Conservation (phyloP, 805 yeast species). For the Helenozyma baotianmanensis region DNA sequence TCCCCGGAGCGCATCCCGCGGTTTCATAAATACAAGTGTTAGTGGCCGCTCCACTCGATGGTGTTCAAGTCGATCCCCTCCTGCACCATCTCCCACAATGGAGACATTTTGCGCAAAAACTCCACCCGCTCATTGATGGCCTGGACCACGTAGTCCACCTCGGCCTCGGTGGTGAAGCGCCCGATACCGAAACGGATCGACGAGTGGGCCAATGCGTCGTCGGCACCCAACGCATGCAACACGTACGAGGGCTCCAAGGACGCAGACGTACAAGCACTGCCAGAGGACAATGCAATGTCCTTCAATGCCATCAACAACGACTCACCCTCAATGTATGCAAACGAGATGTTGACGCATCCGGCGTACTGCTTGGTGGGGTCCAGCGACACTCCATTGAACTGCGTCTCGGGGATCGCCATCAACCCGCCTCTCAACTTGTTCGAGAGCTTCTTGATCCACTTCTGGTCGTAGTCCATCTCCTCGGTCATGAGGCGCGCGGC, state of each 20-base stretch:
- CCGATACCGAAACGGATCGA: constrained; percentile 97
- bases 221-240: constrained; percentile 93
- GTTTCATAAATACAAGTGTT: constrained; percentile 7
- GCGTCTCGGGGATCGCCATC: constrained; percentile 80
- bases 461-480: constrained; percentile 71
- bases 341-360: constrained; percentile 95
- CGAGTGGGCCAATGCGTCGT: constrained; percentile 98
- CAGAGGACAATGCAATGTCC: constrained; percentile 93
- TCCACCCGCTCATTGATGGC: constrained; percentile 88
- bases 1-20: too few species aligned
- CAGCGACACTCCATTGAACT: constrained; percentile 76
- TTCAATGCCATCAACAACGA: constrained; percentile 95
- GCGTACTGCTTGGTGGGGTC: constrained; percentile 52
- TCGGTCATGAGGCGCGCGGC: constrained; percentile 80
- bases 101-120: constrained; percentile 86
- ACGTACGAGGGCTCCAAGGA: constrained; percentile 97
- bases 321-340: constrained; percentile 98
- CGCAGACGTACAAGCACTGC: constrained; percentile 98
- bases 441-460: constrained; percentile 68
- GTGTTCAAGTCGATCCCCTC: constrained; percentile 93
- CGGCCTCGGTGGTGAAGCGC: constrained; percentile 93
- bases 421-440: constrained; percentile 68
- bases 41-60: constrained; percentile 98
- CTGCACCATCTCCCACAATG: constrained; percentile 99
- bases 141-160: constrained; percentile 86